Base-by-base conservation (phyloP, 306 rosid species). In the Coriaria nepalensis region DNA sequence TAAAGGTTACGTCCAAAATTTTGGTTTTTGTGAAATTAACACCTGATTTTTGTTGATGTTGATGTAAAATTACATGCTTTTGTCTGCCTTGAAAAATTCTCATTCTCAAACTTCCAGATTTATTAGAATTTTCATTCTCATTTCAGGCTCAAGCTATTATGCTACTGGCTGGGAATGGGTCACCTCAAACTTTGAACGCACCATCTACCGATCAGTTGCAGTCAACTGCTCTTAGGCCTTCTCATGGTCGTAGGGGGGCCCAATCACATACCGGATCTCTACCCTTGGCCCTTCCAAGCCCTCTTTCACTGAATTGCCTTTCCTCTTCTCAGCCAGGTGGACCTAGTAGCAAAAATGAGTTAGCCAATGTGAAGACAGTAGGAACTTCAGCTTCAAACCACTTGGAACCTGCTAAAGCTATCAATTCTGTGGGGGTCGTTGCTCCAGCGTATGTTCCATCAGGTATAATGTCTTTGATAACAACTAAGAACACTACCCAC, bases 111-210 rank as follows among this genome's bases (percentile, higher is more conserved):
- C 29, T 20, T 1, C 29, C 3, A 20, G 29, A 20, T 20, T 20
- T 20, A 20, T 20, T 20, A 20, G 29, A 20, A 20, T 20, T 45
- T 52, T 20, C 6, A 43, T 33, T 60, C 39, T 69, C 15, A 13
- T 10, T 71, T 50, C 67, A 90, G 98, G 93, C 92, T 42, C 74
- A 79, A 48, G 94, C 93, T 56, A 75, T 92, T 55, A 79, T 92
- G 98, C 56, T 73, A 56, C 59, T 85, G 55, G 98, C 98, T 66
- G 94, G 87, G 65, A 66, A 74, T 32, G 78, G 78, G 9, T 53
- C 68, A 45, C 11, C 63, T 58, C 69, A 70, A 33, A 39, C 53
- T 44, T 73, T 67, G 40, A 69, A 47, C 55, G 4, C 54, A 46
- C 49, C 40, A 51, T 56, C 79, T 51, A 40, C 50, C 46, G 50